Percentiles rank a stretch among this genome's conserved stretches.
These are phyloP conservation scores for Wickerhamiella allomyrinae DNA, from an alignment of 805 yeast genomes.

Conservation along the genomic window DNA sequence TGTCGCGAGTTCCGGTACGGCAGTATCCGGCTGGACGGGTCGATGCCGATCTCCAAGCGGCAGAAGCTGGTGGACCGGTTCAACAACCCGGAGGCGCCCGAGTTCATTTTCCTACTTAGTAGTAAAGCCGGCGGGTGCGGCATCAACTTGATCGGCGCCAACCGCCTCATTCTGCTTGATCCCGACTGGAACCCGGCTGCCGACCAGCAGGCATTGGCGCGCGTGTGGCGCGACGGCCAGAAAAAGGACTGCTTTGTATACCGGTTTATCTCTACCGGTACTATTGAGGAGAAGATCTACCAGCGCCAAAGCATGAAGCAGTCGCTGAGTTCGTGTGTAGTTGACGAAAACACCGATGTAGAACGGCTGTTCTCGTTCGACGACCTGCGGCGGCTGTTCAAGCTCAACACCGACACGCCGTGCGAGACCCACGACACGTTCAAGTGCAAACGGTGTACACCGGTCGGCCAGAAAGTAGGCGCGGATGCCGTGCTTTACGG, in stretches of 20 bases:
- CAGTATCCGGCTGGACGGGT: constrained; percentile 73
- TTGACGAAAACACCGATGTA: constrained; percentile 90
- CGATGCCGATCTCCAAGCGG: constrained; percentile 80
- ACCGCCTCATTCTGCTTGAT: constrained; percentile 72
- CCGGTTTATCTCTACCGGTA: constrained; percentile 84
- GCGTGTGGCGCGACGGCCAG: constrained; percentile 99
- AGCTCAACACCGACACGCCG: constrained; percentile 46
- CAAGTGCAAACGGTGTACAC: constrained; percentile 67
- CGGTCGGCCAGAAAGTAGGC: constrained; percentile 44
- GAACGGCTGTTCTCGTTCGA: constrained; percentile 83
- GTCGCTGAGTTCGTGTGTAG: constrained; percentile 87
- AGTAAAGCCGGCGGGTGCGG: constrained; percentile 99
- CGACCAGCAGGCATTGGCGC: constrained; percentile 92
- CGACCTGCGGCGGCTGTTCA: constrained; percentile 59
- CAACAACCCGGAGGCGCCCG: constrained; percentile 78
- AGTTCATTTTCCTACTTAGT: constrained; percentile 76
- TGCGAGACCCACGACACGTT: constrained; percentile 92
- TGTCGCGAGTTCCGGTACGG: constrained; percentile 70
- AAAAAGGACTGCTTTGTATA: constrained; percentile 93
- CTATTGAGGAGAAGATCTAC: constrained; percentile 90
- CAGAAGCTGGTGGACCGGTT: constrained; percentile 84
- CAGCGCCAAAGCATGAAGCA: constrained; percentile 93
- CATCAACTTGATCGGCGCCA: constrained; percentile 91
- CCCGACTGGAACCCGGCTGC: constrained; percentile 98
- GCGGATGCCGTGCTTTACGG: constrained; percentile 90